Evolutionary conservation across 495 filamentous ascomycete species (phyloP), one percentile per base, ranked within the genome.

Genomic region (Thermothielavioides terrestris): DNA sequence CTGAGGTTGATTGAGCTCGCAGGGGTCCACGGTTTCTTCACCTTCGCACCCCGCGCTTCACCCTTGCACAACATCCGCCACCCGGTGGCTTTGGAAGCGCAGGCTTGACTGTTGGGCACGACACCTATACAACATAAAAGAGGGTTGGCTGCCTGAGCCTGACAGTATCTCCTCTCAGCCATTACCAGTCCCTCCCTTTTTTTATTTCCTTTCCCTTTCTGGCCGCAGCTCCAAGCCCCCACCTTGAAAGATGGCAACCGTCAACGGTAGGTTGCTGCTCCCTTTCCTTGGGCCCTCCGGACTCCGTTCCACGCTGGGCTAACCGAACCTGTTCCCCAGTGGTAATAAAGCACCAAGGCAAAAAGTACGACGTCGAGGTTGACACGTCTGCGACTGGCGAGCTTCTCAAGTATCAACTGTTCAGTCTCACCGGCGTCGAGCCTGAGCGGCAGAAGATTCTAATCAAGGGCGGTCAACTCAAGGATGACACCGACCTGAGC

Each of bases 401-500:
- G 65, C 84, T 84, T 34, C 86, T 98, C 71, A 98, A 98, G 60
- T 89, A 80, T 62, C 92, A 97, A 64, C 80, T 98, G 18, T 98
- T 83, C 68, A 95, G 89, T 44, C 71, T 98, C 10, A 98, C 92
- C 20, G 88, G 88, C 44, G 94, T 98, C 60, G 92, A 97, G 60
- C 92, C 92, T 48, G 89, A 92, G 35, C 84, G 91, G 34, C 94
- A 97, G 66, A 97, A 96, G 74, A 86, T 98, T 49, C 67, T 98
- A 28, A 77, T 95, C 59, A 96, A 95, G 68, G 89, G 90, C 57
- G 86, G 86, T 45, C 87, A 92, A 65, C 80, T 98, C 44, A 98
- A 95, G 67, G 86, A 98, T 83, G 92, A 96, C 55, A 84, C 88
- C 31, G 83, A 85, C 40, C 77, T 98, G 62, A 84, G 83, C 55